These are phyloP conservation scores for rapeseed (Brassica napus) DNA, from an alignment of 345 rosid species.

Conservation along the genomic window Da-Ae NC_063447.1:35718001-35718500, in stretches of 20 bases:
- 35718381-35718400: slow-evolving; percentile 9
- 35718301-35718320: slow-evolving; percentile 15
- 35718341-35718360: slow-evolving; percentile 17
- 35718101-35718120: neutral
- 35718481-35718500: slow-evolving; percentile 14
- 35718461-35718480: slow-evolving; percentile 5
- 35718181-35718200: too few species aligned
- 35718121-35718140: neutral
- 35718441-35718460: slow-evolving; percentile 9
- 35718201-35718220: too few species aligned
- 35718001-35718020: too few species aligned
- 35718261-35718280: too few species aligned
- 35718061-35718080: neutral
- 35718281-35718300: slow-evolving; percentile 25
- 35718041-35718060: too few species aligned
- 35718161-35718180: too few species aligned
- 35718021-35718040: too few species aligned
- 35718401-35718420: neutral
- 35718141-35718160: neutral
- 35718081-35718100: slow-evolving; percentile 5
- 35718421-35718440: slow-evolving; percentile 21
- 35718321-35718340: slow-evolving; percentile 23
- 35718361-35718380: too few species aligned
- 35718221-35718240: too few species aligned
- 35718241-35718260: neutral